A percentile compares a stretch with the other conserved stretches of the same genome.
Evolutionary conservation across 257 asterid genomes (phyloP).

Genomic region (Schizonepeta tenuifolia): DNA sequence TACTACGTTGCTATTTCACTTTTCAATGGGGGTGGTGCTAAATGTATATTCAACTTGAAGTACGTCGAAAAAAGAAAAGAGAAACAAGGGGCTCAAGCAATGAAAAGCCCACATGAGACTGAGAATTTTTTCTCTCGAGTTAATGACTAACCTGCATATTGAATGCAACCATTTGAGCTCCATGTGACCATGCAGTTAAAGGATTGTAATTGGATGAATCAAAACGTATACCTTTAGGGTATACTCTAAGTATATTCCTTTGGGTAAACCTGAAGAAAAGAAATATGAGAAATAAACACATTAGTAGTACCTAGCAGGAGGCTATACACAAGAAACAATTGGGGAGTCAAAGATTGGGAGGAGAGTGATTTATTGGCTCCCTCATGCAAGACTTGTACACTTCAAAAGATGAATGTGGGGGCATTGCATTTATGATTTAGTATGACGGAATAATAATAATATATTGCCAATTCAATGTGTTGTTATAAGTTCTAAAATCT

Average conservation of each 20-base stretch:
- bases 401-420: background rate
- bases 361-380: conserved; percentile 1
- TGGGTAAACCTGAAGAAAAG: conserved; percentile 67
- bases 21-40: no score
- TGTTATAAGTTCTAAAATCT: background rate
- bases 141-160: conserved; percentile 83
- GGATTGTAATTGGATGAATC: conserved; percentile 97
- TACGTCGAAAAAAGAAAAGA: no score
- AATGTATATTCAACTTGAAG: no score
- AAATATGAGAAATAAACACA: conserved; percentile 23
- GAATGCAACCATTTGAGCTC: conserved; percentile 98
- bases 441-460: background rate
- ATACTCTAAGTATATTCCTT: conserved; percentile 74
- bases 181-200: conserved; percentile 86
- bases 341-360: background rate
- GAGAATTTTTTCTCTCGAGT: conserved; percentile 8
- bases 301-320: conserved; percentile 22
- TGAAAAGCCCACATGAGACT: conserved; percentile 3
- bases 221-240: conserved; percentile 86
- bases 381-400: background rate
- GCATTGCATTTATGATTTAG: no score
- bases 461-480: background rate
- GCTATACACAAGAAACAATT: background rate
- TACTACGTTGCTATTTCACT: no score
- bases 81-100: conserved; percentile 19